Conservation (phyloP, 352 stramenopile species). For the Thalassiosira delicatula region DNA sequence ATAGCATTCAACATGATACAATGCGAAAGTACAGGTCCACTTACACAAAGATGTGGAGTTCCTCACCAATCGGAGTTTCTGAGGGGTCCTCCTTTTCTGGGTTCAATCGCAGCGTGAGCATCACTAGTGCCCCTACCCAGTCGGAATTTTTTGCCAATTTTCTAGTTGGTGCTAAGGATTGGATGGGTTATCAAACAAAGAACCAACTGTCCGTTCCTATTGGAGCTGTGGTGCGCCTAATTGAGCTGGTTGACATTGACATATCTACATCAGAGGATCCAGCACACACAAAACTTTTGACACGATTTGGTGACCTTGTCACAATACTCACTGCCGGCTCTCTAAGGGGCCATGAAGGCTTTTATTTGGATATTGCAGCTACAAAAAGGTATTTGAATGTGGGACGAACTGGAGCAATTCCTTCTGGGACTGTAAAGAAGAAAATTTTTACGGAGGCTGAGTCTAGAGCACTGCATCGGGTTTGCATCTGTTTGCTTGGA, state of each 20-base stretch:
- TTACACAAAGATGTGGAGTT: conserved; percentile 2
- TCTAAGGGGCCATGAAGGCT: conserved; percentile 14
- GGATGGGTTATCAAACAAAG: conserved; percentile 26
- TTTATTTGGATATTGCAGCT: conserved; percentile 16
- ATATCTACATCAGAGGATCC: too few relatives aligned
- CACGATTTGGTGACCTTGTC: conserved; percentile 11
- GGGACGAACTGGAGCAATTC: background rate
- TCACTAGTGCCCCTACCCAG: conserved; percentile 21
- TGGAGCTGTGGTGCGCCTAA: background rate
- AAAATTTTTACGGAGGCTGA: conserved; percentile 7
- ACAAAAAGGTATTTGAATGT: background rate
- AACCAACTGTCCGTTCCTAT: conserved; percentile 7
- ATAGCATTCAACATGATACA: background rate
- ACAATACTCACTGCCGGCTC: background rate
- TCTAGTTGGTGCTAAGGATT: background rate
- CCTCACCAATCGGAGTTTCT: background rate
- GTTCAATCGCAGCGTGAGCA: background rate
- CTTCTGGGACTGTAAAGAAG: background rate
- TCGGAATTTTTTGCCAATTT: conserved; percentile 16
- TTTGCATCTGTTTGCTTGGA: conserved; percentile 27
- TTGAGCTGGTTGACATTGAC: conserved; percentile 8
- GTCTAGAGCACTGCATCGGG: background rate
- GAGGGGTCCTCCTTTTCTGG: conserved; percentile 17
- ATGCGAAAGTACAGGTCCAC: background rate
- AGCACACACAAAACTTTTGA: background rate